These are phyloP conservation scores for Elaeis guineensis DNA, from an alignment of 176 grass and related monocot species.

Conservation along the genomic window DNA sequence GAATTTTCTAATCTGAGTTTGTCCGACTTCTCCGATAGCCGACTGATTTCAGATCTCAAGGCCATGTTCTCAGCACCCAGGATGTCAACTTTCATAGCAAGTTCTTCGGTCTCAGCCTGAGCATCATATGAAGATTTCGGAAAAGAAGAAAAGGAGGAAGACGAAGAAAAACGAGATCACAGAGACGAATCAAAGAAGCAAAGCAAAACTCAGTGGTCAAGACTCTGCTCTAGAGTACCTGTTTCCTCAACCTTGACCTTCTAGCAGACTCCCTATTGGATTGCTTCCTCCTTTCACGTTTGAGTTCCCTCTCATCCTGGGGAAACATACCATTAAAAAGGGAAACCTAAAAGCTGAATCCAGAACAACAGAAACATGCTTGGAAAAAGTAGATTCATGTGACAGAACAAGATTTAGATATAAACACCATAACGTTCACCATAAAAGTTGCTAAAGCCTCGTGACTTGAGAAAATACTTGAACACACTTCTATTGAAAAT, in stretches of 20 bases:
- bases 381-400: too few relatives aligned
- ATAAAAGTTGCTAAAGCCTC: too few relatives aligned
- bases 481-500: too few relatives aligned
- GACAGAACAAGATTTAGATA: too few relatives aligned
- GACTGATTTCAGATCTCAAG: conserved; percentile 58
- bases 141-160: not conserved
- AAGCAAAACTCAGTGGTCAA: not conserved
- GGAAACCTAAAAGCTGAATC: too few relatives aligned
- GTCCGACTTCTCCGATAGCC: conserved; percentile 37
- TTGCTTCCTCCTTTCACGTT: conserved; percentile 64
- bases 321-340: not conserved
- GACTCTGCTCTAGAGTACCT: conserved; percentile 31
- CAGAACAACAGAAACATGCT: too few relatives aligned
- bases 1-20: conserved; percentile 66
- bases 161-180: too few relatives aligned
- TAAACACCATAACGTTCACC: too few relatives aligned
- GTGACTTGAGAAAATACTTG: too few relatives aligned
- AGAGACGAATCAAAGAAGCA: too few relatives aligned
- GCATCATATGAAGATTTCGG: not conserved
- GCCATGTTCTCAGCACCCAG: conserved; percentile 50
- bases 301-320: conserved; percentile 63
- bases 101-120: conserved; percentile 71
- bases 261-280: conserved; percentile 81
- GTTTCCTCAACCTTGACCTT: conserved; percentile 78
- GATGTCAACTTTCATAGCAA: conserved; percentile 48